phyloP scores from a whole-genome alignment of 768 basidiomycete species.

The Galerina marginata region DNA sequence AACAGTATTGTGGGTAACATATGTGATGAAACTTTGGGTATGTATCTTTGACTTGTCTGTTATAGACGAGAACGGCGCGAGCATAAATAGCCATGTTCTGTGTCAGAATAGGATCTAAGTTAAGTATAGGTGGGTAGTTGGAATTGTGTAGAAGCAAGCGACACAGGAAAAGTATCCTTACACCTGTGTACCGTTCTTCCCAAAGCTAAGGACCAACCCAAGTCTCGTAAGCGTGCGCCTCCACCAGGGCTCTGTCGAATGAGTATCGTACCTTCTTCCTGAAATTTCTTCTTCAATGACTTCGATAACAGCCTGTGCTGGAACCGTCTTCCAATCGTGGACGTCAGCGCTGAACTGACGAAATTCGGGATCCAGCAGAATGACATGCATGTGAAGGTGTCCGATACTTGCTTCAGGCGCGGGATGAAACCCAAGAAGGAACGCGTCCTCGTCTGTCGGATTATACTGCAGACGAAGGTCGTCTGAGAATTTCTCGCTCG shows the following conservation, averaged over 20 bases:
- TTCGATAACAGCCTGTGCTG: conserved; percentile 5
- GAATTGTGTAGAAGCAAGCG: no score
- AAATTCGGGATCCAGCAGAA: not conserved
- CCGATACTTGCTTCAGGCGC: conserved; percentile 12
- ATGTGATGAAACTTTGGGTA: no score
- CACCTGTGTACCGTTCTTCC: no score
- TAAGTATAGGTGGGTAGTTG: no score
- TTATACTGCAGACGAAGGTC: not conserved
- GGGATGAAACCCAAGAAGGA: conserved; percentile 12
- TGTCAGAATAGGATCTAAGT: no score
- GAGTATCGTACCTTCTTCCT: conserved; percentile 9
- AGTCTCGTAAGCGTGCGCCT: not conserved
- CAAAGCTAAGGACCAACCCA: no score
- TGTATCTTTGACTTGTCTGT: no score
- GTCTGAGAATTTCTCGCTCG: not conserved
- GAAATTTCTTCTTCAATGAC: conserved; percentile 1
- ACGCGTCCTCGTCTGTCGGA: not conserved
- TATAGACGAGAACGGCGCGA: no score
- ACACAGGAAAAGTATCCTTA: no score
- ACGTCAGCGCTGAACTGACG: conserved; percentile 7
- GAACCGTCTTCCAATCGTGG: conserved; percentile 17
- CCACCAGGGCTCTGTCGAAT: not conserved
- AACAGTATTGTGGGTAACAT: no score
- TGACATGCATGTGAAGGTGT: conserved; percentile 13
- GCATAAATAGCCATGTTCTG: no score